Evolutionary conservation across 2,329 filamentous ascomycete genomes (phyloP).

Genomic region (Thelonectria olida): DNA sequence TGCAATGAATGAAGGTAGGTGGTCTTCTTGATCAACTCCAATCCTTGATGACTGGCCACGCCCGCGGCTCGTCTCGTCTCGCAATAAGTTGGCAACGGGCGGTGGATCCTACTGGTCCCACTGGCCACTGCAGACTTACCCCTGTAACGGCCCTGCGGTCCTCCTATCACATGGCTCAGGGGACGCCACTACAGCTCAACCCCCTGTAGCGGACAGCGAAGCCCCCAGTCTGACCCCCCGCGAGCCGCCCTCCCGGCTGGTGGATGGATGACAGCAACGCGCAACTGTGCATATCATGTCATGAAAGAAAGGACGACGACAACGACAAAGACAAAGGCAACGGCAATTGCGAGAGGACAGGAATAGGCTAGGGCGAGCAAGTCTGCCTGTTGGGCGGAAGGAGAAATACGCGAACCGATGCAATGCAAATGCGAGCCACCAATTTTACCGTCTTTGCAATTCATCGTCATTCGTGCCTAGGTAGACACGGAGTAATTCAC

Average conservation of each 20-base stretch:
- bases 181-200: neutral
- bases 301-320: neutral
- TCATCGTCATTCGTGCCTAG: too few relatives aligned
- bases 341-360: neutral
- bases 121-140: slow-evolving; percentile 13
- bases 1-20: neutral
- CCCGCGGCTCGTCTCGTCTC: slow-evolving; percentile 1
- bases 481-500: neutral
- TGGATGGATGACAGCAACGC: slow-evolving; percentile 3
- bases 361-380: too few relatives aligned
- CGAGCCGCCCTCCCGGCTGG: slow-evolving; percentile 13
- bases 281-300: neutral
- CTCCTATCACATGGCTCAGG: slow-evolving; percentile 14
- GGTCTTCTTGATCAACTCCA: slow-evolving; percentile 1
- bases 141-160: slow-evolving; percentile 2
- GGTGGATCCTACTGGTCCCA: slow-evolving; percentile 6
- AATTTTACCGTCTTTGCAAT: too few relatives aligned
- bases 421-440: slow-evolving; percentile 39
- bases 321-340: neutral
- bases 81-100: slow-evolving; percentile 18
- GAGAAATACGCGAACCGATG: slow-evolving; percentile 31
- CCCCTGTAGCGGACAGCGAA: slow-evolving; percentile 17
- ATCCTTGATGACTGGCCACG: slow-evolving; percentile 13
- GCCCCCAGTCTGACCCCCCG: slow-evolving; percentile 12
- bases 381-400: neutral